Percentiles rank a stretch among this genome's conserved stretches.
These are phyloP conservation scores for Pugionium dolabratum DNA, from an alignment of 345 rosid genomes.

Conservation along the genomic window DNA sequence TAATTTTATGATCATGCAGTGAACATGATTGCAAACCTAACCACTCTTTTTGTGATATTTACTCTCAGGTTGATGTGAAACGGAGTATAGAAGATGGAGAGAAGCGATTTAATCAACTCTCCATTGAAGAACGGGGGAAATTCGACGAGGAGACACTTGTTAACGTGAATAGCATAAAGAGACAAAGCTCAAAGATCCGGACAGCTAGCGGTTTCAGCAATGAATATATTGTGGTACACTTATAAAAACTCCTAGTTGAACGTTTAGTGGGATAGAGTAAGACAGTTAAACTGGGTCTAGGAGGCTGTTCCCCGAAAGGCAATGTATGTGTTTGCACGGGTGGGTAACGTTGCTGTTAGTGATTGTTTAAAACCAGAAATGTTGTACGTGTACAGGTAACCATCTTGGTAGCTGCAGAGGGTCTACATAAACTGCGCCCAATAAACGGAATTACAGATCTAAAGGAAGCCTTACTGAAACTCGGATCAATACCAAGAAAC, in stretches of 20 bases:
- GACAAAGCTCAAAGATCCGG: slow-evolving; percentile 55
- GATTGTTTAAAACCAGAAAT: not conserved
- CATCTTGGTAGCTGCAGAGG: slow-evolving; percentile 89
- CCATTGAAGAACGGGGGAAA: slow-evolving; percentile 95
- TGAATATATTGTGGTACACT: slow-evolving; percentile 85
- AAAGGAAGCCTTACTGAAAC: slow-evolving; percentile 81
- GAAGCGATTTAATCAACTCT: slow-evolving; percentile 84
- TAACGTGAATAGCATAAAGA: slow-evolving; percentile 77
- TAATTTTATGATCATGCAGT: slow-evolving; percentile 8
- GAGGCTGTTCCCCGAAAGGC: not conserved
- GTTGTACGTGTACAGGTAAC: slow-evolving; percentile 57
- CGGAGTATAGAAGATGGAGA: slow-evolving; percentile 77
- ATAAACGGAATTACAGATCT: slow-evolving; percentile 70
- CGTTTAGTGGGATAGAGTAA: not conserved
- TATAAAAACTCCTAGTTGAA: not conserved
- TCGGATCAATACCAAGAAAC: slow-evolving; percentile 68
- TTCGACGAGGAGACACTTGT: slow-evolving; percentile 95
- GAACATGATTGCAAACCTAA: slow-evolving; percentile 17
- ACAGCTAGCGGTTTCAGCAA: slow-evolving; percentile 73
- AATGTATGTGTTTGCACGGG: too few relatives aligned
- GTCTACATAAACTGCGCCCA: slow-evolving; percentile 70
- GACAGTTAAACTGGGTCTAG: too few relatives aligned
- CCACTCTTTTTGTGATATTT: slow-evolving; percentile 12
- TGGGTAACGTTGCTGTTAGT: too few relatives aligned
- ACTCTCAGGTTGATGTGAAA: slow-evolving; percentile 70